These are phyloP conservation scores for Prototheca wickerhamii DNA, from an alignment of 163 green algal species.

Conservation along the genomic window DNA sequence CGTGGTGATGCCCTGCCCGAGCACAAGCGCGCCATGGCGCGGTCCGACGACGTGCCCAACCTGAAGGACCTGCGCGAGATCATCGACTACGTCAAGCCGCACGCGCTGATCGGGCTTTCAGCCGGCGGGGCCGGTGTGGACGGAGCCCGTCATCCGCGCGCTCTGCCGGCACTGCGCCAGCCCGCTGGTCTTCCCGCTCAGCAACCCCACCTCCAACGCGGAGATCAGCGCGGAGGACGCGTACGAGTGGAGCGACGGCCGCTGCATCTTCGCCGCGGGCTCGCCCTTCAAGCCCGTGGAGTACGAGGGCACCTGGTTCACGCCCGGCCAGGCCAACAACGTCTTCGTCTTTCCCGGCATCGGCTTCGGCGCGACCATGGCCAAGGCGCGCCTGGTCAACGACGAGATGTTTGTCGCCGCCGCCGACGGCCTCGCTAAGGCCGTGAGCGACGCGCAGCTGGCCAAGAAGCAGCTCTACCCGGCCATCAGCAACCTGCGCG, in stretches of 20 bases:
- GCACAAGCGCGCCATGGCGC: conserved; percentile 46
- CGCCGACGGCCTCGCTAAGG: conserved; percentile 7
- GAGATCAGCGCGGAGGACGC: conserved; percentile 78
- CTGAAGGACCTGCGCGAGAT: conserved; percentile 35
- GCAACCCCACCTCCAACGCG: conserved; percentile 84
- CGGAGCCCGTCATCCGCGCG: conserved; percentile 53
- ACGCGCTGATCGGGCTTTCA: conserved; percentile 54
- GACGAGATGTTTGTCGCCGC: conserved; percentile 68
- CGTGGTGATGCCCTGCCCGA: conserved; percentile 43
- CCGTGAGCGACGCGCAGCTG: conserved; percentile 26
- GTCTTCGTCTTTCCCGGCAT: conserved; percentile 57
- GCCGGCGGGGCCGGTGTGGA: conserved; percentile 56
- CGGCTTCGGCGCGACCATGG: conserved; percentile 61
- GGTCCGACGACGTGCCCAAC: not conserved
- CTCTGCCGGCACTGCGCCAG: conserved; percentile 50
- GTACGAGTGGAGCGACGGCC: conserved; percentile 27
- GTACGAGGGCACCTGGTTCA: conserved; percentile 36
- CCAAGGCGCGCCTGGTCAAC: conserved; percentile 41
- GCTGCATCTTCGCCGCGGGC: conserved; percentile 36
- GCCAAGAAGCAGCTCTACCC: conserved; percentile 37
- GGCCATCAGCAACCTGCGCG: conserved; percentile 27
- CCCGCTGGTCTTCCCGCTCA: conserved; percentile 90
- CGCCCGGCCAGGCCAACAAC: conserved; percentile 65
- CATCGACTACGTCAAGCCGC: conserved; percentile 42
- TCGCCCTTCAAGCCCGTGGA: conserved; percentile 42